Evolutionary conservation across 1,139 yeast species (phyloP).

Genomic region (Eremothecium cymbalariae): DNA sequence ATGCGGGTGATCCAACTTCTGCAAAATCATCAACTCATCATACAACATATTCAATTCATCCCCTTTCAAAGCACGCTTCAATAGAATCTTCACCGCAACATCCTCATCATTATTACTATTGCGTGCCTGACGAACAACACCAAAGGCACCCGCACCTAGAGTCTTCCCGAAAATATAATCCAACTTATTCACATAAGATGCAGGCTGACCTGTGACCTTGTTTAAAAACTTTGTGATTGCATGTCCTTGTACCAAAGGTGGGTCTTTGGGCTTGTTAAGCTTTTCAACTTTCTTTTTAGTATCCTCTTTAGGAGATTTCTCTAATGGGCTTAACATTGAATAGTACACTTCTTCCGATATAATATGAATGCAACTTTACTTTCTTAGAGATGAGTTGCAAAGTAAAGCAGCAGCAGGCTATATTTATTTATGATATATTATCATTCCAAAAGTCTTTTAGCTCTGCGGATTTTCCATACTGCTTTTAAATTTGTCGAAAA

Average conservation of each 20-base stretch:
- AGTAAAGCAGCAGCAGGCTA: too few species aligned
- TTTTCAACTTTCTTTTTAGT: not conserved
- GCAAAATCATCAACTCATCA: conserved; percentile 66
- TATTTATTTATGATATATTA: too few species aligned
- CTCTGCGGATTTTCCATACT: too few species aligned
- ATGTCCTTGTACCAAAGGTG: conserved; percentile 26
- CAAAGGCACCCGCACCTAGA: conserved; percentile 87
- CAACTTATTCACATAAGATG: conserved; percentile 53
- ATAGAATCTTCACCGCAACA: conserved; percentile 79
- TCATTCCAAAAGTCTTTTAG: too few species aligned
- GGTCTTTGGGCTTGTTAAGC: conserved; percentile 11
- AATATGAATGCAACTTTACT: not conserved
- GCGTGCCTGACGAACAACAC: conserved; percentile 75
- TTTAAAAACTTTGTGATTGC: conserved; percentile 32
- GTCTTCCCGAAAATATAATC: conserved; percentile 68
- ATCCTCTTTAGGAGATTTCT: not conserved
- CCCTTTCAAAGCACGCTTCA: conserved; percentile 74
- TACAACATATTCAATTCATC: conserved; percentile 55
- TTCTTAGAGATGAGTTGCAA: too few species aligned
- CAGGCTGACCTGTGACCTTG: conserved; percentile 67
- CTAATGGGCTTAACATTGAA: not conserved
- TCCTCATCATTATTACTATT: conserved; percentile 51
- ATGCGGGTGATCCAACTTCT: conserved; percentile 63
- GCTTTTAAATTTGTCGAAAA: too few species aligned
- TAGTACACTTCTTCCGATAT: not conserved